Evolutionary conservation across 768 basidiomycete species (phyloP).

Genomic region (Leucocoprinus leucothites): DNA sequence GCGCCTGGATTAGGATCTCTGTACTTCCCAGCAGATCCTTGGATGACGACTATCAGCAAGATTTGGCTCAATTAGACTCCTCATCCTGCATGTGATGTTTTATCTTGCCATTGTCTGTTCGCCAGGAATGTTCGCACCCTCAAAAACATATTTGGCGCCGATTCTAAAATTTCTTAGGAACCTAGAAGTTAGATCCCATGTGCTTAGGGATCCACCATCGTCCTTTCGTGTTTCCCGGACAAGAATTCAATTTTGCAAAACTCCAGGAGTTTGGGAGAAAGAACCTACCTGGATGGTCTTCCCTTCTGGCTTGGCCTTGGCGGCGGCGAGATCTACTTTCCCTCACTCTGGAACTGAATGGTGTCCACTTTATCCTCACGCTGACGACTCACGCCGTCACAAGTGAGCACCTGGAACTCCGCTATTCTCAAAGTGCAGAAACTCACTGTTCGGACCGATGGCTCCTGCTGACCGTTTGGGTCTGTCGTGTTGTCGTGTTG

Average conservation of each 20-base stretch:
- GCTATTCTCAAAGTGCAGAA: background rate
- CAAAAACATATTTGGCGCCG: too few species aligned
- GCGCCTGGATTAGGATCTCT: background rate
- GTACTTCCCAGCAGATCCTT: background rate
- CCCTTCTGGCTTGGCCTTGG: background rate
- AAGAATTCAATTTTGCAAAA: background rate
- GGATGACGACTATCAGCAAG: background rate
- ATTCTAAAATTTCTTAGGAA: too few species aligned
- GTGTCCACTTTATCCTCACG: background rate
- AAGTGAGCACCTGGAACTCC: background rate
- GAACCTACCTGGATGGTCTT: background rate
- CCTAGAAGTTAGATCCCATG: too few species aligned
- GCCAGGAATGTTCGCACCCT: background rate
- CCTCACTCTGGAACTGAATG: background rate
- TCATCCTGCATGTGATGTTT: background rate
- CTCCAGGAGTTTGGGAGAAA: background rate
- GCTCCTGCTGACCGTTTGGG: background rate
- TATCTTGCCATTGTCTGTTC: background rate
- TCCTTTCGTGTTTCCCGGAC: background rate
- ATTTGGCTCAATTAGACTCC: background rate
- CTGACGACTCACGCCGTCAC: background rate
- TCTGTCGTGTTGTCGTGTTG: background rate
- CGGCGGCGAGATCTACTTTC: background rate
- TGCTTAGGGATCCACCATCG: background rate
- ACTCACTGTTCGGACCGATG: background rate